Evolutionary conservation across 164 flowering plant genomes (phyloP).

Genomic region (Vitis rotundifolia): DNA sequence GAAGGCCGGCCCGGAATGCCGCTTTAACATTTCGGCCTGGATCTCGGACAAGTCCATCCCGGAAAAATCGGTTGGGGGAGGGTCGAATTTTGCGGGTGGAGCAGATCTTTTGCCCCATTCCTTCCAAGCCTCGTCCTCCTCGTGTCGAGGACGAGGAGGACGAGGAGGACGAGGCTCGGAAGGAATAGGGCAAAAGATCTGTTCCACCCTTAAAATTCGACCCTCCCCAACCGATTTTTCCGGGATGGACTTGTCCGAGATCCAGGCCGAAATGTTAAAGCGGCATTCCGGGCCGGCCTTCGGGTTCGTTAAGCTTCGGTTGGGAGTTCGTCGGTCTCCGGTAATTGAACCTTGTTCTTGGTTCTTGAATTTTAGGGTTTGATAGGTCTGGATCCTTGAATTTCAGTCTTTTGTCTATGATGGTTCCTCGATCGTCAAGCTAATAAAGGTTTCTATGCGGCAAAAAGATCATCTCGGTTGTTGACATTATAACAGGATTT

Average conservation of each 20-base stretch:
- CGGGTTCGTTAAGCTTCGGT: constrained; percentile 86
- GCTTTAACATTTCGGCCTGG: constrained; percentile 71
- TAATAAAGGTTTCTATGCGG: no score
- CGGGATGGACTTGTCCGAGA: constrained; percentile 39
- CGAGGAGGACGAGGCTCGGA: constrained; percentile 95
- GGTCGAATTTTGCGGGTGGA: constrained; percentile 41
- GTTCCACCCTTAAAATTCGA: constrained; percentile 35
- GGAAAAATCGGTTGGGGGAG: constrained; percentile 57
- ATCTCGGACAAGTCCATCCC: constrained; percentile 44
- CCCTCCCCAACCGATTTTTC: constrained; percentile 61
- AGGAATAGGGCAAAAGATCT: constrained; percentile 71
- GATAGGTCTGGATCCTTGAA: no score
- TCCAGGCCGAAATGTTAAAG: constrained; percentile 74
- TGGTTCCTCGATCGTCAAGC: no score
- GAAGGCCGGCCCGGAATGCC: constrained; percentile 56
- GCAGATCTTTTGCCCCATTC: constrained; percentile 70
- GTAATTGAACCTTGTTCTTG: constrained; percentile 22
- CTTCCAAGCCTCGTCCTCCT: constrained; percentile 92
- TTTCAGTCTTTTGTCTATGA: no score
- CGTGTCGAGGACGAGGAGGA: constrained; percentile 93
- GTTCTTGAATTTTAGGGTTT: no score
- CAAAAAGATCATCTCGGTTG: no score
- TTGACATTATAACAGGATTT: not conserved
- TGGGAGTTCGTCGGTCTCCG: constrained; percentile 62
- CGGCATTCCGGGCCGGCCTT: constrained; percentile 59